Evolutionary conservation across 169 alveolate genomes (phyloP), one percentile per base, ranked within the genome.

Genomic region (Amoebophrya sp.): DNA sequence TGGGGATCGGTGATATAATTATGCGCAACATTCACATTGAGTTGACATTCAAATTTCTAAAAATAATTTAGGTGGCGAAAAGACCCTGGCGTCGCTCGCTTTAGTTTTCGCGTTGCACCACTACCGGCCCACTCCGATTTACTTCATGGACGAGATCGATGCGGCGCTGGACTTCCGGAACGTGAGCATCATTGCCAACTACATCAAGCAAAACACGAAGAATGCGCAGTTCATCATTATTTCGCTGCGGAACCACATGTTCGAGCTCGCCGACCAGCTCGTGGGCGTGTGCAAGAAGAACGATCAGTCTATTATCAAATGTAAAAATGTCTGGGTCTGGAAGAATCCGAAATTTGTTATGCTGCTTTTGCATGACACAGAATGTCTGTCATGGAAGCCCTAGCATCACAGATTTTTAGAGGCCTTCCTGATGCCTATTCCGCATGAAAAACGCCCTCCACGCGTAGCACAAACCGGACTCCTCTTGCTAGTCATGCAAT

Each of bases 131-230:
- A 98, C 99, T 40, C 99, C 99, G 0, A 95, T 99, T 66, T 98
- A 98, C 95, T 98, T 98, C 94, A 97, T 99, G 99, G 99, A 99
- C 93, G 99, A 99, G 95, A 98, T 99, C 23, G 99, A 99, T 95
- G 99, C 99, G 1, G 99, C 99, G 25, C 96, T 99, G n/a, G 99
- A 99, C 94, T 97, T 97, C 94, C 97, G 98, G 91, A 98, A 99
- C 95, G 99, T 98, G 29, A 93, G 97, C 54, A 97, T 97, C 92
- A 96, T 98, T 66, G 98, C 98, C 0, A 95, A 96, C 77, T 97
- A 96, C 94, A 96, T 98, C 90, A 97, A 97, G 94, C 96, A 96
- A 92, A 95, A 97, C 90, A 98, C 99, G n/a, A 96, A 96, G 91
- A 97, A 98, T 94, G 99, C 99, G 2, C 99, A 99, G 95, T 98